Percentiles rank a stretch among this genome's conserved stretches.
Evolutionary conservation across 441 rosid species (phyloP).

Genomic region (Euphorbia schlechtendalii): DNA sequence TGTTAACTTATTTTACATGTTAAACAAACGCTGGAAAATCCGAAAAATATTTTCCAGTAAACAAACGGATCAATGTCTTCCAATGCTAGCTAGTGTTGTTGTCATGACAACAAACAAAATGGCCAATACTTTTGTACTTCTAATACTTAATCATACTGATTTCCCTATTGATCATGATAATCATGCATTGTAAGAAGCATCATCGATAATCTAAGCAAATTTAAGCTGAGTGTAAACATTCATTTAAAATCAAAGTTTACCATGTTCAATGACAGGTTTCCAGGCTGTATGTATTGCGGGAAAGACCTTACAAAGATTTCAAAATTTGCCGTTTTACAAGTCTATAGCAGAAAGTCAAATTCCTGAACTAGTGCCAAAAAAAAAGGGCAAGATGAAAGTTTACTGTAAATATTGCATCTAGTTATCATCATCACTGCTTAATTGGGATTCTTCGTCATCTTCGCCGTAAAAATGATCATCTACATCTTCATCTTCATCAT

Average conservation of each 20-base stretch:
- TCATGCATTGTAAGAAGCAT: too few relatives aligned
- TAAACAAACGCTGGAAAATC: too few relatives aligned
- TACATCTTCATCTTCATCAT: conserved; percentile 45
- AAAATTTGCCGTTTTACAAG: conserved; percentile 7
- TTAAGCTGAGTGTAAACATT: neutral
- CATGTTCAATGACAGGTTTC: neutral
- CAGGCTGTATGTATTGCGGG: neutral
- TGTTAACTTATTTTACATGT: too few relatives aligned
- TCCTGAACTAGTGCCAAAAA: neutral
- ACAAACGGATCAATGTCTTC: too few relatives aligned
- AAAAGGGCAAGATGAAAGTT: conserved; percentile 1
- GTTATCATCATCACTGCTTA: conserved; percentile 61
- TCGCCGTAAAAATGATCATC: conserved; percentile 47
- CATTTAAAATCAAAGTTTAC: neutral
- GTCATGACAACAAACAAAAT: too few relatives aligned
- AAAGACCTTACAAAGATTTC: conserved; percentile 3
- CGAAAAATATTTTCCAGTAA: too few relatives aligned
- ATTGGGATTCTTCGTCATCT: conserved; percentile 59
- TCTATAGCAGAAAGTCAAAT: neutral
- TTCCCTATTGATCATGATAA: too few relatives aligned
- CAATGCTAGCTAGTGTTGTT: too few relatives aligned
- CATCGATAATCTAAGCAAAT: neutral
- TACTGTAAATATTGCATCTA: too few relatives aligned
- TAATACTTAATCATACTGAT: too few relatives aligned
- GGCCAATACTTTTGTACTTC: too few relatives aligned